Evolutionary conservation across 352 stramenopile genomes (phyloP), one percentile per base, ranked within the genome.

Genomic region (Phytopythium oedochilum): DNA sequence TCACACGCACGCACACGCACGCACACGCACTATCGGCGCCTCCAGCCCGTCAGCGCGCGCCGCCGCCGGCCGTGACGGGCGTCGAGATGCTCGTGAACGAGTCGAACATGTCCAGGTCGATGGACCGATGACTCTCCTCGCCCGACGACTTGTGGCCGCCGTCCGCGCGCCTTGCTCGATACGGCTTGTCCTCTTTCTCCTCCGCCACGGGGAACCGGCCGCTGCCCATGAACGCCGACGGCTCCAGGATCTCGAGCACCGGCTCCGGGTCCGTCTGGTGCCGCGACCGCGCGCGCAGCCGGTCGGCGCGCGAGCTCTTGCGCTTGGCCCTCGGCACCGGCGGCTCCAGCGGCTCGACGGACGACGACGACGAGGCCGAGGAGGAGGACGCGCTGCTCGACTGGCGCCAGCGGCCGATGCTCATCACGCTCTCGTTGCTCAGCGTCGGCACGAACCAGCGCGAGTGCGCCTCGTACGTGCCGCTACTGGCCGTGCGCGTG

Each of bases 71-170:
- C 20, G 18, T 26, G 53, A 79, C 69, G 10, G 69, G 72, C 57
- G 72, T 82, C n/a, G 70, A 77, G 61, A 82, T 73, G 46, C 61
- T 73, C 46, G 66, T 75, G 64, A 76, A 78, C 50, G 68, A 71
- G 53, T 78, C 69, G 53, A 77, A 78, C 65, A 73, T 70, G 51
- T 78, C 68, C 35, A 81, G 60, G 17, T 82, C 64, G 56, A 82
- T 82, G 18, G 69, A 51, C 44, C 35, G 25, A 14, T 26, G 25
- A 26, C 44, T 51, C 25, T 51, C 44, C 25, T 51, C 44, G 17
- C 44, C 28, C 28, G 44, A 51, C 15, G 44, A 51, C 15, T 36
- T 36, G 44, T 26, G 20, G 11, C 26, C 26, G 44, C 6, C 26
- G 25, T 35, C 8, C 44, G 15, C 15, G 44, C 44, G 26, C 29